Base-by-base conservation (phyloP, 1,284 basidiomycete genomes). In the Butyriboletus appendiculatus region DNA sequence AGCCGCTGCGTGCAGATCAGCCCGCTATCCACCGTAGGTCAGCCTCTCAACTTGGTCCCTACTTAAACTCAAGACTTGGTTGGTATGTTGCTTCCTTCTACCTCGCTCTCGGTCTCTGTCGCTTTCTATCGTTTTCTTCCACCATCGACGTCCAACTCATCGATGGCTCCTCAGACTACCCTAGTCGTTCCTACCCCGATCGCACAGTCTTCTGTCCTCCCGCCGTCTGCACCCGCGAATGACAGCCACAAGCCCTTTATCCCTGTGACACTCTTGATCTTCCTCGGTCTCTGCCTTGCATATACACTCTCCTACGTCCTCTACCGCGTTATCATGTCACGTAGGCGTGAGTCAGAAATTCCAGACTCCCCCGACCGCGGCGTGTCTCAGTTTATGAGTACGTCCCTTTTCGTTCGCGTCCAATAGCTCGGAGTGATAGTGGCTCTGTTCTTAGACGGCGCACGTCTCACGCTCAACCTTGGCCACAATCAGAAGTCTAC, bases 321-420 rank as follows among this genome's bases (percentile, higher is more conserved):
- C 35, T 71, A 67, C 49, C 66, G 69, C 5, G 37, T 66, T 33
- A 12, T 65, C 46, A 64, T 58, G 58, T 26, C 56, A 18, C 54
- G 48, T 44, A 60, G 46, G 50, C 63, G 43, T 28, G 45, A 11
- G 3, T 53, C 64, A 2, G 11, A 52, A 41, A 18, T 18, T 14
- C 65, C 66, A 20, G 59, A 59, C 9, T 44, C 52, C 24, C 59
- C 68, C 6, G 61, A 64, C 26, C 65, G 64, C 4, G 58, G 55
- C 5, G 63, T 71, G 7, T 53, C 63, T 42, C 67, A 55, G 45
- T 67, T 69, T 6, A 69, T 69, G 67, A 65, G 64, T 65, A 43
- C 5, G 63, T 66, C 37, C 4, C n/a, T 38, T 22, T 35, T 42
- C n/a, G 11, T 32, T 22, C 5, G 8, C 24, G 9, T 34, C 16